Base-by-base conservation (phyloP, 306 rosid species). In the Astragalus membranaceus region DNA sequence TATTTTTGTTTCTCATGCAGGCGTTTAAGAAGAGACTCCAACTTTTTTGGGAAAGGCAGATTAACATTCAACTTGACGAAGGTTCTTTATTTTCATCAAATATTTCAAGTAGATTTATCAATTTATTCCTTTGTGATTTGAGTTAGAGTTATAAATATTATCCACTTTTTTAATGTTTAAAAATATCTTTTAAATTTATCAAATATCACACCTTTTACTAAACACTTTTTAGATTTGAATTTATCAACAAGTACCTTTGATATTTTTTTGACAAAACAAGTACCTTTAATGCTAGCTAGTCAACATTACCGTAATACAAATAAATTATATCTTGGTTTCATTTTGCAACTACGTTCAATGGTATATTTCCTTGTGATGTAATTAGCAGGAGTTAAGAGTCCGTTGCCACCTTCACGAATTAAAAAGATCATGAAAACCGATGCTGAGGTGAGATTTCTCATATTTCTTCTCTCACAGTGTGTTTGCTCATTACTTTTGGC, bases 371-470 rank as follows among this genome's bases (percentile, higher is more conserved):
- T 42, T 36, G 12, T 35, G 2, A 23, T 71, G 47, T 4, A 29
- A 63, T 37, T 58, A 6, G 20, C 77, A 79, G 84, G 8, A 12
- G 14, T 46, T n/a, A 85, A 64, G 77, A 61, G 48, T 43, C 55
- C 70, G 10, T 12, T 82, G 12, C 83, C 85, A 6, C 46, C 66
- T 3, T 74, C 85, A 0, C 35, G 79, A 59, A 62, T 85, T 14
- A 82, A 50, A 73, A 76, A 65, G 71, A 44, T 70, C 8, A 85
- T 79, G 73, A 82, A 79, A 63, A 10, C 77, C 0, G 64, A 70
- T 2, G 72, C 26, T 3, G 17, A 55, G 7, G 87, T 75, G 4
- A 79, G 81, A 83, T 82, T 66, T 57, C 30, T 44, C 42, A 29
- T 5, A 29, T 75, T 46, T 5, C 41, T 75, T 8, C 32, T 39